phyloP scores from a whole-genome alignment of 2,329 filamentous ascomycete species.

The Phymatotrichopsis omnivora region DNA sequence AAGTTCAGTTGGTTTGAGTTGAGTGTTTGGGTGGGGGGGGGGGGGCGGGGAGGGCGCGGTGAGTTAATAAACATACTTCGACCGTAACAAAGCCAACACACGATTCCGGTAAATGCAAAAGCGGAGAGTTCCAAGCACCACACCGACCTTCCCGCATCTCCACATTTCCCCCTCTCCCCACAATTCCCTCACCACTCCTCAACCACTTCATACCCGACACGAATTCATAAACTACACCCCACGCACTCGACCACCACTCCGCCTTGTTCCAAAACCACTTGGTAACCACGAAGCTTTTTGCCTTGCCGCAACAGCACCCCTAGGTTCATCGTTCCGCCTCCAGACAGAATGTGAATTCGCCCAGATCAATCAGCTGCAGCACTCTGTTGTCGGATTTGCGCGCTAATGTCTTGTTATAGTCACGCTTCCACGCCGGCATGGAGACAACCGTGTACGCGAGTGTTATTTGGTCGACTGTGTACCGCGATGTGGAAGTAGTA shows the following conservation, averaged over 20 bases:
- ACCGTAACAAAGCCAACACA: too few relatives aligned
- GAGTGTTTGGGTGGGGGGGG: too few relatives aligned
- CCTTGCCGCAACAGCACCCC: constrained; percentile 54
- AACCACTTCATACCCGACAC: constrained; percentile 52
- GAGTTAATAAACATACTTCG: too few relatives aligned
- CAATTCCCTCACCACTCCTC: too few relatives aligned
- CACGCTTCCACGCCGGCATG: constrained; percentile 40
- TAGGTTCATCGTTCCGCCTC: constrained; percentile 43
- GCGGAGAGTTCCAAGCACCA: too few relatives aligned
- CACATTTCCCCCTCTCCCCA: too few relatives aligned
- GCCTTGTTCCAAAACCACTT: constrained; percentile 53
- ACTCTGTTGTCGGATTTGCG: constrained; percentile 13
- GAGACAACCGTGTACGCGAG: constrained; percentile 50
- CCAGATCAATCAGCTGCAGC: constrained; percentile 54
- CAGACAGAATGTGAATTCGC: constrained; percentile 51
- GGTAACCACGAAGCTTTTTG: constrained; percentile 48
- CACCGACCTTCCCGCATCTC: too few relatives aligned
- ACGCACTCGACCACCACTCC: too few relatives aligned
- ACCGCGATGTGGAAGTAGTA: constrained; percentile 31
- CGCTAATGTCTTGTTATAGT: constrained; percentile 46
- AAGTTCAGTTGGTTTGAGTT: too few relatives aligned
- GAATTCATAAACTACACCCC: constrained; percentile 57
- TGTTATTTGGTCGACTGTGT: constrained; percentile 55
- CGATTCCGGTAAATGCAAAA: too few relatives aligned
- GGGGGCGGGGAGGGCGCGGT: too few relatives aligned